Conservation (phyloP, 805 yeast genomes). For the Teunomyces atbi region DNA sequence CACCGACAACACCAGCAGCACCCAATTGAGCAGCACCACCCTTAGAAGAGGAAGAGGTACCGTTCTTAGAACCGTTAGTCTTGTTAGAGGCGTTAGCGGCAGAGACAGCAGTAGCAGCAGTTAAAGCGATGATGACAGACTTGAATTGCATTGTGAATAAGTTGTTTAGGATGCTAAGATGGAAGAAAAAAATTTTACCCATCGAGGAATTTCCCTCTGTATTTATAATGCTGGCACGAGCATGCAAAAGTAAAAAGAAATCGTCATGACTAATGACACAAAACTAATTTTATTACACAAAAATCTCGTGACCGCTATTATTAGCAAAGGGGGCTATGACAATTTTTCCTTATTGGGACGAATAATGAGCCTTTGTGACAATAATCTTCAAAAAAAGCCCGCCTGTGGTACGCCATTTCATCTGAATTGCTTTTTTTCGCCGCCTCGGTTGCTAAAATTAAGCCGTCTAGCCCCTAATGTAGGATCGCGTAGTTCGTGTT, state of each 20-base stretch:
- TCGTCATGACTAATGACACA: background rate
- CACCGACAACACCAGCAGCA: conserved; percentile 70
- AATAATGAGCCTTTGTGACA: background rate
- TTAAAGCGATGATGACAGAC: conserved; percentile 63
- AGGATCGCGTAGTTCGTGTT: conserved; percentile 1
- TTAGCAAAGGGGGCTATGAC: conserved; percentile 4
- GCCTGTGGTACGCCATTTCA: conserved; percentile 3
- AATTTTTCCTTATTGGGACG: conserved; percentile 2
- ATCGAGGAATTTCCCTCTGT: conserved; percentile 6
- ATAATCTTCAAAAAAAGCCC: background rate
- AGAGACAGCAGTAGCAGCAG: conserved; percentile 67
- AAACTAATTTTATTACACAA: background rate
- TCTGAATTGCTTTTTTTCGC: conserved; percentile 2
- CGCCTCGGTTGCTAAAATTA: conserved; percentile 5
- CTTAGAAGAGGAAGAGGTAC: conserved; percentile 29
- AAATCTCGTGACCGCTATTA: background rate
- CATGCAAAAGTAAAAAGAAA: conserved; percentile 1
- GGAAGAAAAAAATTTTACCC: background rate
- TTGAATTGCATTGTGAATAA: conserved; percentile 64
- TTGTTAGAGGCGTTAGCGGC: conserved; percentile 53
- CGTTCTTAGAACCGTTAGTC: conserved; percentile 36
- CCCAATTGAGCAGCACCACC: conserved; percentile 47
- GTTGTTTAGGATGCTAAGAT: conserved; percentile 4
- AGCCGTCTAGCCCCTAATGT: conserved; percentile 4
- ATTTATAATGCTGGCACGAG: conserved; percentile 11